Evolutionary conservation across 1,284 basidiomycete genomes (phyloP).

Genomic region (Coniferiporia weirii): DNA sequence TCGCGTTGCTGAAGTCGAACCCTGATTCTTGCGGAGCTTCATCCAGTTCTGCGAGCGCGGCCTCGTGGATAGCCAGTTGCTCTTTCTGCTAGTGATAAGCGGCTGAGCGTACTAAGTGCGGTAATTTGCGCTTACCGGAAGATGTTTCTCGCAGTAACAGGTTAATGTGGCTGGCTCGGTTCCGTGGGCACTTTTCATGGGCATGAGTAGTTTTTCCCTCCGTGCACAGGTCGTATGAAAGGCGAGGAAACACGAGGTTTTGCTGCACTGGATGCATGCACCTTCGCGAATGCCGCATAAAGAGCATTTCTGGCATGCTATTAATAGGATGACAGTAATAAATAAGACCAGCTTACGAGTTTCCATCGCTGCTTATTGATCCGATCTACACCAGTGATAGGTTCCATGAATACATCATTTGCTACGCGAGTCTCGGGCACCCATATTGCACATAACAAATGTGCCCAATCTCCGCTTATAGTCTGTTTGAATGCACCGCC

Average conservation of each 20-base stretch:
- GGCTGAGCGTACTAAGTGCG: constrained; percentile 3
- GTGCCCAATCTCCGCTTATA: constrained; percentile 89
- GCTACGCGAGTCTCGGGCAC: constrained; percentile 93
- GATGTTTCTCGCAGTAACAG: constrained; percentile 84
- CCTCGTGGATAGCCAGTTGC: constrained; percentile 54
- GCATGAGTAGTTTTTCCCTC: constrained; percentile 74
- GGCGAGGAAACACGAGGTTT: constrained; percentile 85
- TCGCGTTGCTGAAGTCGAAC: constrained; percentile 30
- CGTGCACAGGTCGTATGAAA: constrained; percentile 96
- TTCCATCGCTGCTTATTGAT: constrained; percentile 94
- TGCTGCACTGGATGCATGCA: constrained; percentile 96
- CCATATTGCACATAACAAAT: constrained; percentile 97
- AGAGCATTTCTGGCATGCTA: constrained; percentile 63
- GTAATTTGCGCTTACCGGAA: constrained; percentile 57
- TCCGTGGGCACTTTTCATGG: constrained; percentile 82
- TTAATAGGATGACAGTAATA: background rate
- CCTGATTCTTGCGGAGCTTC: constrained; percentile 22
- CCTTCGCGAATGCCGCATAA: constrained; percentile 81
- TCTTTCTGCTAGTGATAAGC: constrained; percentile 45
- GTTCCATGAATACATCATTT: constrained; percentile 98
- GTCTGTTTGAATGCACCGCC: constrained; percentile 99
- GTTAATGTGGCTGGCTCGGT: constrained; percentile 65
- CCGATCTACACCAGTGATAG: constrained; percentile 85
- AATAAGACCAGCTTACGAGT: constrained; percentile 51
- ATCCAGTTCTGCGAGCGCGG: constrained; percentile 42